Base-by-base conservation (phyloP, 345 rosid species). In the Lenwebbia sp. region DNA sequence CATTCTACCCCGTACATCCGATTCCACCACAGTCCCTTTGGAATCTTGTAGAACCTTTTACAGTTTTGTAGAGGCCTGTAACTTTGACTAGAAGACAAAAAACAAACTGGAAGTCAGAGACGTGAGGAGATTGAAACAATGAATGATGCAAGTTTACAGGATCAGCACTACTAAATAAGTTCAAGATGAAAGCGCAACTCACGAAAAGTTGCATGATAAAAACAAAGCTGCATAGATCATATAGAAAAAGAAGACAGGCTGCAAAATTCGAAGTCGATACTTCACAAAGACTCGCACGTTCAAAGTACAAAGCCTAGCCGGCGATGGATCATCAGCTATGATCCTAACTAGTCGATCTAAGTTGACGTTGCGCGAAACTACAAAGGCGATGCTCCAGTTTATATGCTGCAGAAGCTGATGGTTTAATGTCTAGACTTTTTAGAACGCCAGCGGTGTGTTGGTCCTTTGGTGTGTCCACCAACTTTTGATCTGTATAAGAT, bases 41-140 rank as follows among this genome's bases (percentile, higher is more conserved):
- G 96, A 94, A 83, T 95, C 98, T 86, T 96, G 98, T 62, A 97
- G 98, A 87, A 97, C 93, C 95, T 95, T 97, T 87, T 95, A 96
- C 91, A 97, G 90, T 89, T 94, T 96, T 85, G 99, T 97, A 14
- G 93, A 55, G 83, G 90, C 93, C 86, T 94, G 98, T 85, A 92
- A 84, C 93, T 95, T 96, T 87, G 96, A 92, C 99, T 96, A 89
- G 28, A 84, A 74, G 70, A 86, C 75, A 62, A 54, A 70, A 70
- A 57, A 82, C 2, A 55, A 84, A 54, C 28, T 28, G 33, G 41
- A 23, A 5, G 37, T 57, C 17, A 44, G 41, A 28, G 19, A 28
- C 12, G 3, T 19, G 6, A 54, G 54, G 28, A 40, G 54, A 52
- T 70, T 17, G 65, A 41, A 15, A 53, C 10, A 75, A 75, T 37